These are phyloP conservation scores for Cladorrhinum sp. DNA, from an alignment of 2,329 filamentous ascomycete genomes.

Conservation along the genomic window DNA sequence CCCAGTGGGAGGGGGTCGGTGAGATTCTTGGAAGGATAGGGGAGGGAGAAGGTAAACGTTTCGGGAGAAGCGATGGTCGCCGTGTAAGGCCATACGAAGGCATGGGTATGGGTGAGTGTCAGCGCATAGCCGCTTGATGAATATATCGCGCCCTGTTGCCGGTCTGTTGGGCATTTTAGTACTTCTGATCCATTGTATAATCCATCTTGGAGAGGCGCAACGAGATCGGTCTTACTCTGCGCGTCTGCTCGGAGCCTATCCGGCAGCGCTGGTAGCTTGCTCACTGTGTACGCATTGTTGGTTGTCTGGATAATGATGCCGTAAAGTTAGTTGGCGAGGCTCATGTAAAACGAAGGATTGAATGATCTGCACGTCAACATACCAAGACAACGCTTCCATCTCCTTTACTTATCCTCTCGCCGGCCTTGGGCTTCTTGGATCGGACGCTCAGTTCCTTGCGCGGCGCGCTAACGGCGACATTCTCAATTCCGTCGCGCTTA, in stretches of 20 bases:
- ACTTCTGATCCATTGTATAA: neutral
- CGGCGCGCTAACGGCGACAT: slow-evolving; percentile 25
- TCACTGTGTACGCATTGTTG: slow-evolving; percentile 80
- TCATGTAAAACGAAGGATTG: neutral
- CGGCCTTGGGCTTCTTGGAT: slow-evolving; percentile 60
- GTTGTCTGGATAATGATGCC: slow-evolving; percentile 57
- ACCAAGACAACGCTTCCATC: slow-evolving; percentile 67
- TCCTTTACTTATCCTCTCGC: slow-evolving; percentile 62
- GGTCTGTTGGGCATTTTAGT: slow-evolving; percentile 44
- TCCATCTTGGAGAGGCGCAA: neutral
- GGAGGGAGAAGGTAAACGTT: slow-evolving; percentile 76
- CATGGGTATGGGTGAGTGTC: slow-evolving; percentile 74
- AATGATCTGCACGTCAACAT: slow-evolving; percentile 27
- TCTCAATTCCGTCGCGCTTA: slow-evolving; percentile 49
- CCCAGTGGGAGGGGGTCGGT: slow-evolving; percentile 77
- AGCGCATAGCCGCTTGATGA: slow-evolving; percentile 70
- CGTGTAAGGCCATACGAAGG: slow-evolving; percentile 87
- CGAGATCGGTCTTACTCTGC: slow-evolving; percentile 52
- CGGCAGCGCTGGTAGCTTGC: slow-evolving; percentile 78
- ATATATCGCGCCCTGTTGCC: slow-evolving; percentile 64
- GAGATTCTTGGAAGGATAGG: slow-evolving; percentile 64
- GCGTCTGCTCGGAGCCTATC: slow-evolving; percentile 68
- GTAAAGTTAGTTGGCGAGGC: slow-evolving; percentile 20
- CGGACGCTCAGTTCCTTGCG: slow-evolving; percentile 56
- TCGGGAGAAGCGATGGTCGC: slow-evolving; percentile 66